Percentiles rank a stretch among this genome's conserved stretches.
phyloP scores from a whole-genome alignment of 768 basidiomycete species.

The Sporobolomyces pararoseus region DNA sequence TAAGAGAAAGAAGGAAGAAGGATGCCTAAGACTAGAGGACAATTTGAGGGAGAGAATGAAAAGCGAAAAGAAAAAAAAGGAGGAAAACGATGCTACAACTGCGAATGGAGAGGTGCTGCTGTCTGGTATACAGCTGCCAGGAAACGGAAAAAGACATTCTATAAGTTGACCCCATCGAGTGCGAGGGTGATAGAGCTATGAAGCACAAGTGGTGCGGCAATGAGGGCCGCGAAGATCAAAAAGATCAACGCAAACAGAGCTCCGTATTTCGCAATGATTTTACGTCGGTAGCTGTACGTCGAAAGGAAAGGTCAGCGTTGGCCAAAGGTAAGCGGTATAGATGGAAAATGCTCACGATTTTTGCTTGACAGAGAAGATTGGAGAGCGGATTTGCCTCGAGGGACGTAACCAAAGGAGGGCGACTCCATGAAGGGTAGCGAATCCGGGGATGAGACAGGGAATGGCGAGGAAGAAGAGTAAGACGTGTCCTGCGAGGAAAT shows the following conservation, averaged over 20 bases:
- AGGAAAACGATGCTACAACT: conserved; percentile 7
- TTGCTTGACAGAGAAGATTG: conserved; percentile 71
- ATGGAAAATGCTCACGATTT: conserved; percentile 58
- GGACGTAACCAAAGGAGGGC: conserved; percentile 93
- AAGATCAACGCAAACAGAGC: conserved; percentile 68
- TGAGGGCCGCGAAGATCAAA: conserved; percentile 67
- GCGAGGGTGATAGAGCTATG: conserved; percentile 9
- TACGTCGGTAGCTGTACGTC: conserved; percentile 6
- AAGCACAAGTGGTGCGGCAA: conserved; percentile 51
- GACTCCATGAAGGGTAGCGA: conserved; percentile 85
- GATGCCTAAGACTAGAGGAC: neutral
- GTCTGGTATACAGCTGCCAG: neutral
- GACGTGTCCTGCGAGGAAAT: conserved; percentile 63
- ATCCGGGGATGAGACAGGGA: conserved; percentile 81
- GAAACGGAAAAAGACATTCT: neutral
- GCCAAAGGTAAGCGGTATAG: neutral
- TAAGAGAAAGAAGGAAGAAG: neutral
- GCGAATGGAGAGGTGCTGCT: neutral
- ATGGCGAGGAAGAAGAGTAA: conserved; percentile 86
- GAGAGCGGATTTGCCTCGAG: conserved; percentile 86
- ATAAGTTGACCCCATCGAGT: conserved; percentile 28
- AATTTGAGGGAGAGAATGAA: neutral
- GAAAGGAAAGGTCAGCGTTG: neutral
- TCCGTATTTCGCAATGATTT: conserved; percentile 64
- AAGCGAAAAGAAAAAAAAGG: neutral